These are phyloP conservation scores for Colletotrichum aenigma DNA, from an alignment of 2,329 filamentous ascomycete genomes.

Conservation along the genomic window DNA sequence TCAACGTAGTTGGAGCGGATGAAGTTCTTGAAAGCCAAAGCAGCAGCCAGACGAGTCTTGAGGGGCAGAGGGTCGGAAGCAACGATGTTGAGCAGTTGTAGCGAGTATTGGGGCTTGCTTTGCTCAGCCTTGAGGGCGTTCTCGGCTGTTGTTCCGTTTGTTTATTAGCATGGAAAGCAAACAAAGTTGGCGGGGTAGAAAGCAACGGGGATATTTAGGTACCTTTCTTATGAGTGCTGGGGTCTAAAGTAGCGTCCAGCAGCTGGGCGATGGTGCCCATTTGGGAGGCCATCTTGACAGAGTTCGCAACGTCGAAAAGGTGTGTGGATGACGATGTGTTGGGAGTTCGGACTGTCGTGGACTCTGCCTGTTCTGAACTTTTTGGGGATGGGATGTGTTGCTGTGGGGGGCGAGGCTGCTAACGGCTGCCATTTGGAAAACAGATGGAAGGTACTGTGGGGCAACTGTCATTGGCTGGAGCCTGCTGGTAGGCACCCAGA, in stretches of 20 bases:
- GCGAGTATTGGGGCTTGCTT: conserved; percentile 83
- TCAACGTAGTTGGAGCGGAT: conserved; percentile 94
- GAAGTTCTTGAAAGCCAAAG: conserved; percentile 98
- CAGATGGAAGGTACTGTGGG: conserved; percentile 13
- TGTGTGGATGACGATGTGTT: background rate
- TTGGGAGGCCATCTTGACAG: conserved; percentile 58
- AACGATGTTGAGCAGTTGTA: conserved; percentile 88
- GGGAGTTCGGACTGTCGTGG: conserved; percentile 2
- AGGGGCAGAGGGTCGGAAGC: conserved; percentile 73
- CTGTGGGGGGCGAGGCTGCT: conserved; percentile 16
- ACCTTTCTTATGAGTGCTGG: conserved; percentile 89
- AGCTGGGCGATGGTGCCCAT: conserved; percentile 75
- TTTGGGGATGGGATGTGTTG: conserved; percentile 16
- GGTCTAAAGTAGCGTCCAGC: conserved; percentile 89
- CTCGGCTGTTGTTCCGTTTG: conserved; percentile 68
- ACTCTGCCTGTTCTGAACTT: conserved; percentile 8
- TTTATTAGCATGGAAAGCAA: conserved; percentile 36
- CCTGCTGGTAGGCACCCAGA: background rate
- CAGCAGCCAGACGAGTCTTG: conserved; percentile 84
- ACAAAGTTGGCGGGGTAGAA: conserved; percentile 31
- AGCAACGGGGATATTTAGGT: conserved; percentile 26
- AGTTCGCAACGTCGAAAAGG: conserved; percentile 15
- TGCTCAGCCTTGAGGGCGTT: conserved; percentile 79
- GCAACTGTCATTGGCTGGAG: conserved; percentile 5
- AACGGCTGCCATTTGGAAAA: conserved; percentile 1